A percentile compares a stretch with the other conserved stretches of the same genome.
These are phyloP conservation scores for Phytopythium litorale DNA, from an alignment of 352 stramenopile genomes.

Conservation along the genomic window DNA sequence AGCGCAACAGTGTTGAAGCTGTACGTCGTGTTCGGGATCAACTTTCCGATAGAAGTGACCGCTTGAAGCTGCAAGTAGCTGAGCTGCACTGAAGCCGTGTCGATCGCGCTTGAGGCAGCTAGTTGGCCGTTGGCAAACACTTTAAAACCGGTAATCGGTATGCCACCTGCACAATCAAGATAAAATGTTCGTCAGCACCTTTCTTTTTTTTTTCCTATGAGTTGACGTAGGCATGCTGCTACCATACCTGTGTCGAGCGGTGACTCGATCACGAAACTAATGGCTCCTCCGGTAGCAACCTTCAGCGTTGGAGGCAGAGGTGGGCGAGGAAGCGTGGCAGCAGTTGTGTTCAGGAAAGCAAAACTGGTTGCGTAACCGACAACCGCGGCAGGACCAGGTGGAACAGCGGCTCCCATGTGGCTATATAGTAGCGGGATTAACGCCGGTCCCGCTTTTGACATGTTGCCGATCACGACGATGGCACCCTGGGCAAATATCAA, in stretches of 20 bases:
- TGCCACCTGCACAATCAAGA: constrained; percentile 25
- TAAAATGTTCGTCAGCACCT: constrained; percentile 3
- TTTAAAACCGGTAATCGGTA: constrained; percentile 38
- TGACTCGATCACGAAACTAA: constrained; percentile 23
- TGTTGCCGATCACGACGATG: constrained; percentile 36
- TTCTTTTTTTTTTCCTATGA: background rate
- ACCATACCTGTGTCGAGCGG: constrained; percentile 37
- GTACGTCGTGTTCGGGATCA: constrained; percentile 27
- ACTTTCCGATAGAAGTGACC: constrained; percentile 21
- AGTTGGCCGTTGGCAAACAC: constrained; percentile 31
- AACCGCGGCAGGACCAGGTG: constrained; percentile 16
- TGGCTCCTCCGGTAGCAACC: constrained; percentile 38
- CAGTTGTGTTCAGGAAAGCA: constrained; percentile 28
- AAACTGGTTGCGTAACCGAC: constrained; percentile 29
- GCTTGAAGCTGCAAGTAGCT: constrained; percentile 24
- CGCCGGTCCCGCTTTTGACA: constrained; percentile 24
- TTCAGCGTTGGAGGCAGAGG: constrained; percentile 27
- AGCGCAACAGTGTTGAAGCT: constrained; percentile 26
- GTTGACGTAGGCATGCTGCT: background rate
- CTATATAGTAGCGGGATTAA: constrained; percentile 24
- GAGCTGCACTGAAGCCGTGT: constrained; percentile 5
- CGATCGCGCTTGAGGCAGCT: constrained; percentile 14
- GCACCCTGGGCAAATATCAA: constrained; percentile 8
- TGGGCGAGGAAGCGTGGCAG: constrained; percentile 22
- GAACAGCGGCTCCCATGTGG: constrained; percentile 21